A percentile compares a stretch with the other conserved stretches of the same genome.
These are phyloP conservation scores for Myxozyma neotropica DNA, from an alignment of 805 yeast genomes.

Conservation along the genomic window DNA sequence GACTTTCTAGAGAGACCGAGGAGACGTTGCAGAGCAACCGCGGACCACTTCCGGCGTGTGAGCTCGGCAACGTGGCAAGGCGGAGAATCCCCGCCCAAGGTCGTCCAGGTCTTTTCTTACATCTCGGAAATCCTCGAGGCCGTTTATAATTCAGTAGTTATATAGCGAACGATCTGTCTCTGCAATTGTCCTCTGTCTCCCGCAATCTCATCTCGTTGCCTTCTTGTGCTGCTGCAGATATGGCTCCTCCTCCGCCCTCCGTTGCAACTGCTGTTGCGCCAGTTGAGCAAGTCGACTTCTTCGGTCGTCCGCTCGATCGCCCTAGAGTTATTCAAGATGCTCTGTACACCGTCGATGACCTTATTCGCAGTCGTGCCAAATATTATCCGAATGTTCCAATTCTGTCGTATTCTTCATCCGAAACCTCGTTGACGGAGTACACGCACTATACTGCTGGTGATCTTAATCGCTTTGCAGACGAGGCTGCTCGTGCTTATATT, in stretches of 20 bases:
- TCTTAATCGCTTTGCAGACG: constrained; percentile 21
- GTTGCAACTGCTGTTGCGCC: not conserved
- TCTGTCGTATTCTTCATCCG: constrained; percentile 15
- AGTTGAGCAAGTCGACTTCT: not conserved
- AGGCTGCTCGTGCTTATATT: constrained; percentile 13
- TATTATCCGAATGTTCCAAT: constrained; percentile 9
- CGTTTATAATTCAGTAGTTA: too few species aligned
- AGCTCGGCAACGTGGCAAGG: too few species aligned
- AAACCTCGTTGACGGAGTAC: constrained; percentile 14
- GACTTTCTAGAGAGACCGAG: too few species aligned
- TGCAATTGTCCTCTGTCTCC: too few species aligned
- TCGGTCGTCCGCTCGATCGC: not conserved
- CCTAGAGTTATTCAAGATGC: not conserved
- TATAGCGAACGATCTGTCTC: too few species aligned
- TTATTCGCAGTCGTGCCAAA: constrained; percentile 23
- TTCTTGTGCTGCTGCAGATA: not conserved
- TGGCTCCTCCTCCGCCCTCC: constrained; percentile 28
- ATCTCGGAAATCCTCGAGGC: too few species aligned
- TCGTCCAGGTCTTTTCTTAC: too few species aligned
- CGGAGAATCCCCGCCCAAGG: too few species aligned
- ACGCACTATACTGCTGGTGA: constrained; percentile 12
- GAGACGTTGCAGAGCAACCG: too few species aligned
- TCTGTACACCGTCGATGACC: constrained; percentile 24
- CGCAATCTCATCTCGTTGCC: too few species aligned
- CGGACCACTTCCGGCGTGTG: too few species aligned